Conservation (phyloP, 1,139 yeast species). For the Candida tunisiensis region DNA sequence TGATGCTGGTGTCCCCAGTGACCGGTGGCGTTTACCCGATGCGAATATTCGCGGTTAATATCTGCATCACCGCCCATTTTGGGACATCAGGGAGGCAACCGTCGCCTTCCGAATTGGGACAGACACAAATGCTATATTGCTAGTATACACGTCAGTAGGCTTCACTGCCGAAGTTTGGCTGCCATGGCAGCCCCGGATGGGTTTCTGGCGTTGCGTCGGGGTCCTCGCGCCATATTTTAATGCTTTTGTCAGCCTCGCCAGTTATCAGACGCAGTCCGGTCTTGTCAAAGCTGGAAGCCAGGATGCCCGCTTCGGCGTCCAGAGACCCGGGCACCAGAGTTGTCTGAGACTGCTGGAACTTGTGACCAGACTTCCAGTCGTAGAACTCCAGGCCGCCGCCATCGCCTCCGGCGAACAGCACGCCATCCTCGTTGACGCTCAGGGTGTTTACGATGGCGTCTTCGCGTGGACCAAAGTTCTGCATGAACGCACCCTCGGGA, state of each 20-base stretch:
- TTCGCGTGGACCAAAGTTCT: conserved; percentile 30
- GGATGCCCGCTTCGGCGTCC: conserved; percentile 50
- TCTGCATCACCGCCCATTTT: too few relatives aligned
- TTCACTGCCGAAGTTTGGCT: too few relatives aligned
- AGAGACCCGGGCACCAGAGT: conserved; percentile 49
- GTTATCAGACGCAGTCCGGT: conserved; percentile 72
- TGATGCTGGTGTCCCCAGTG: too few relatives aligned
- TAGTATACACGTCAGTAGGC: too few relatives aligned
- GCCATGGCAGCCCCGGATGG: conserved; percentile 33
- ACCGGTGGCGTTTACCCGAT: too few relatives aligned
- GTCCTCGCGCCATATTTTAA: conserved; percentile 50
- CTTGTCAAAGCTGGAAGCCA: conserved; percentile 59
- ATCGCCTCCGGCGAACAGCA: conserved; percentile 71
- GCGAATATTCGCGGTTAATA: too few relatives aligned
- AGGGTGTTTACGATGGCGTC: conserved; percentile 52
- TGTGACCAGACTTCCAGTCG: conserved; percentile 59
- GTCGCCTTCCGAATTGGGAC: too few relatives aligned
- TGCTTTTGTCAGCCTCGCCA: conserved; percentile 80
- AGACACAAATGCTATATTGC: too few relatives aligned
- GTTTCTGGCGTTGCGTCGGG: conserved; percentile 27
- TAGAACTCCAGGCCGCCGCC: conserved; percentile 64
- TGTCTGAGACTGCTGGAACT: conserved; percentile 38
- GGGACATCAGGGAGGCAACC: too few relatives aligned
- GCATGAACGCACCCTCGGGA: conserved; percentile 61
- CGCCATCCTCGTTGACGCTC: conserved; percentile 47